Evolutionary conservation across 345 rosid genomes (phyloP).

Genomic region (Populus tremula): DNA sequence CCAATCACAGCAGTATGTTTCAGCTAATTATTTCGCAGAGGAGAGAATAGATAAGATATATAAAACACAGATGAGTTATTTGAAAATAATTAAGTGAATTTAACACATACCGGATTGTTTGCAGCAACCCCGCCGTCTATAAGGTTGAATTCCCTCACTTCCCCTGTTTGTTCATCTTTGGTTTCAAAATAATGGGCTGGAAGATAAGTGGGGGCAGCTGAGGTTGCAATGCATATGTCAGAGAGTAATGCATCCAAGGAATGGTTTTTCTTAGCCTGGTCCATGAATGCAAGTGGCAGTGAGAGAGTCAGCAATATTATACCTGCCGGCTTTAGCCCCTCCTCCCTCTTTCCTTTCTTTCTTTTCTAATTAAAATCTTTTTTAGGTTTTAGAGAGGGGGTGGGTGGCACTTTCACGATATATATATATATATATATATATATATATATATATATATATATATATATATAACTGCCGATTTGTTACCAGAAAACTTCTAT

Average conservation of each 20-base stretch:
- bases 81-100: too few species aligned
- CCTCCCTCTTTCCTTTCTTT: too few species aligned
- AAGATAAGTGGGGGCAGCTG: constrained; percentile 71
- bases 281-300: not conserved
- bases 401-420: too few species aligned
- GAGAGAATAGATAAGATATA: too few species aligned
- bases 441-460: too few species aligned
- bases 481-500: too few species aligned
- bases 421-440: too few species aligned
- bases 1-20: not conserved
- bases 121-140: constrained; percentile 32
- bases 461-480: too few species aligned
- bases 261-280: constrained; percentile 25
- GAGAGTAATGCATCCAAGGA: constrained; percentile 55
- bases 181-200: constrained; percentile 32
- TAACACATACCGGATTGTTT: constrained; percentile 29
- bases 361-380: too few species aligned
- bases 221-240: constrained; percentile 65
- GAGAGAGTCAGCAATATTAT: not conserved
- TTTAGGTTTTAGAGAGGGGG: too few species aligned
- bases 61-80: too few species aligned
- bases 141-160: constrained; percentile 27
- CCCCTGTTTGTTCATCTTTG: constrained; percentile 2
- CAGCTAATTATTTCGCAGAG: not conserved
- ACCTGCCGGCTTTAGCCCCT: too few species aligned